These are phyloP conservation scores for Cryptococcus sp. DNA, from an alignment of 1,284 basidiomycete genomes.

Conservation along the genomic window DNA sequence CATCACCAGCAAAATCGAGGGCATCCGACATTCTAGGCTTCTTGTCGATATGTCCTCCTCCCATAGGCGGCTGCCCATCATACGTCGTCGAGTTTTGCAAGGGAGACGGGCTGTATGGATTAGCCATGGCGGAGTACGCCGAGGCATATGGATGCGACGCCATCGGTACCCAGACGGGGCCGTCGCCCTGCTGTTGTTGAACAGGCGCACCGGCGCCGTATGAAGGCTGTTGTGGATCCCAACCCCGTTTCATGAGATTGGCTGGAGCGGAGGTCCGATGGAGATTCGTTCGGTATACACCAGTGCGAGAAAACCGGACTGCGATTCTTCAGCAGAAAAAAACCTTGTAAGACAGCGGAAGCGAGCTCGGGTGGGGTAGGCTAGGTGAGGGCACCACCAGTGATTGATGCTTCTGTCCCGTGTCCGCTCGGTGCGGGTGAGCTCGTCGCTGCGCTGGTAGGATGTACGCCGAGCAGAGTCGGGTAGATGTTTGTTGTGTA, in stretches of 20 bases:
- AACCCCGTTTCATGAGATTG: constrained; percentile 26
- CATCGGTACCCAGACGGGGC: constrained; percentile 22
- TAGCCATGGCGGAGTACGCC: constrained; percentile 41
- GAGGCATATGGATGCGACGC: constrained; percentile 46
- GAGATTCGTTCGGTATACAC: too few relatives aligned
- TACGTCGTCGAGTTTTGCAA: constrained; percentile 23
- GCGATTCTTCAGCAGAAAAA: too few relatives aligned
- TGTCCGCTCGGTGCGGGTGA: too few relatives aligned
- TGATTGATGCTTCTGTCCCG: too few relatives aligned
- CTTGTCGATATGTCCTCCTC: constrained; percentile 18
- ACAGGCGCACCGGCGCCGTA: constrained; percentile 1
- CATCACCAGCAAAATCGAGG: constrained; percentile 1
- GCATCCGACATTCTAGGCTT: constrained; percentile 18
- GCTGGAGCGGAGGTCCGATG: not conserved
- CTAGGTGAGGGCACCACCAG: too few relatives aligned
- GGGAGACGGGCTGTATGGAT: constrained; percentile 34
- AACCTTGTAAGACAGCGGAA: too few relatives aligned
- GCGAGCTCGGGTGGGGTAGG: too few relatives aligned
- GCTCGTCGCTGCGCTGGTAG: too few relatives aligned
- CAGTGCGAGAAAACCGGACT: too few relatives aligned
- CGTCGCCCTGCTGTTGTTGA: constrained; percentile 13
- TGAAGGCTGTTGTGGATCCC: constrained; percentile 14
- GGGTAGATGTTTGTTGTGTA: too few relatives aligned
- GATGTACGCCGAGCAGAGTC: too few relatives aligned
- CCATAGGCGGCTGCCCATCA: constrained; percentile 9